Base-by-base conservation (phyloP, 495 filamentous ascomycete genomes). In the Lasiosphaeris hirsuta region DNA sequence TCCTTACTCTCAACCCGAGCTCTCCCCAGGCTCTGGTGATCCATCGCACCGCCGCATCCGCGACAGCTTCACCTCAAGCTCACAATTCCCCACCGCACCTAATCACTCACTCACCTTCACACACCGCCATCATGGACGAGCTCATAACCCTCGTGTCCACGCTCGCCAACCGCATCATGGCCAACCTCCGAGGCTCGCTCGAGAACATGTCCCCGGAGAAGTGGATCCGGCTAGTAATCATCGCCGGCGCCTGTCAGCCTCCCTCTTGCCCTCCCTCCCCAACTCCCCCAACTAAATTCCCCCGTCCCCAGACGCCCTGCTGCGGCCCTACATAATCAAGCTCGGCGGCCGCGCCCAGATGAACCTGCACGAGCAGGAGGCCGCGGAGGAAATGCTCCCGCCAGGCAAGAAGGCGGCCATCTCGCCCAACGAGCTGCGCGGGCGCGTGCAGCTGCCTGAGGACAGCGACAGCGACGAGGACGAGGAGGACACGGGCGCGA, bases 261-360 rank as follows among this genome's bases (percentile, higher is more conserved):
- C 33, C 14, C 41, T 0, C 51, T 7, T 8, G 10, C 17, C 23
- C 9, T 46, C 39, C 7, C 1, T 2, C 18, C 17, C 54, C 15
- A 11, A 6, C 13, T 10, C 47, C 39, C 8, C 14, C 2, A 39
- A 46, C 55, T 56, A n/a, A 56, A 36, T 0, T 10, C 19, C 43
- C 3, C 5, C 39, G 7, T 6, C 4, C 46, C 75, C 73, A 64
- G 90, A 90, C 72, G 41, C 83, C 56, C 70, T 90, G 13, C 57
- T 90, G n/a, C 80, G 87, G 4, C 85, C 86, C 0, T 87, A 85
- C 64, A 73, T 90, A 51, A 69, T 79, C 60, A 81, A 80, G 58
- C 58, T 77, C 23, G 76, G 72, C 30, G 72, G 65, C 15, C 69
- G 68, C 50, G 59, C 58, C 8, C 79, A 82, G 61, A 73, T 74